Base-by-base conservation (phyloP, 164 flowering plant species). In the Paratinospora sagittata region DNA sequence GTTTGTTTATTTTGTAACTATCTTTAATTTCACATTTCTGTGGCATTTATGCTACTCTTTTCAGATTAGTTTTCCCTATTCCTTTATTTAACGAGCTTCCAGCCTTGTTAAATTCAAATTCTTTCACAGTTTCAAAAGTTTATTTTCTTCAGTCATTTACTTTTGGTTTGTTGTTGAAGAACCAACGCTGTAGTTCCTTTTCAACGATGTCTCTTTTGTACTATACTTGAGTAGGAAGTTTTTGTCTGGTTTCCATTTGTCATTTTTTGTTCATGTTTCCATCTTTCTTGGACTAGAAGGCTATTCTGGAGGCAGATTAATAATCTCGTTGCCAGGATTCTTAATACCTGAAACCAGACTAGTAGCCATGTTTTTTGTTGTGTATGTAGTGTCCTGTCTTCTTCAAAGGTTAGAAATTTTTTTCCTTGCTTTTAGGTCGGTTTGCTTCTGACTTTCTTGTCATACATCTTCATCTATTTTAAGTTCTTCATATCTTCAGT, bases 41-140 rank as follows among this genome's bases (percentile, higher is more conserved):
- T 45, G 70, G 70, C 55, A 24, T 67, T 67, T 26, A 26, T 43
- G 70, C 70, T 67, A 67, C 58, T 16, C 49, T 37, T 41, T 19
- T 41, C 14, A 66, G 23, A 21, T 19, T 45, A 27, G 55, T 67
- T 36, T 41, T 23, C 17, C 14, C 70, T 43, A 36, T 66, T 67
- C 70, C 70, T 47, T 26, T 37, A n/a, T 43, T 67, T 41, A 49
- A 41, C 5, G 8, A 30, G 34, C 34, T 67, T 19, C 16, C 60
- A 21, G 58, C 58, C 70, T 43, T 45, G 57, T 67, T 47, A 67
- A 23, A 17, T 9, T 30, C n/a, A n/a, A n/a, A n/a, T 41, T 45
- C 30, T 67, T 67, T 67, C 58, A 7, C 21, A 12, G 33, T 61
- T 67, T 47, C 58, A 21, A 66, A 36, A 36, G 21, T 21, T 66